Base-by-base conservation (phyloP, 2,329 filamentous ascomycete species). In the Cercospora nicotianae region DNA sequence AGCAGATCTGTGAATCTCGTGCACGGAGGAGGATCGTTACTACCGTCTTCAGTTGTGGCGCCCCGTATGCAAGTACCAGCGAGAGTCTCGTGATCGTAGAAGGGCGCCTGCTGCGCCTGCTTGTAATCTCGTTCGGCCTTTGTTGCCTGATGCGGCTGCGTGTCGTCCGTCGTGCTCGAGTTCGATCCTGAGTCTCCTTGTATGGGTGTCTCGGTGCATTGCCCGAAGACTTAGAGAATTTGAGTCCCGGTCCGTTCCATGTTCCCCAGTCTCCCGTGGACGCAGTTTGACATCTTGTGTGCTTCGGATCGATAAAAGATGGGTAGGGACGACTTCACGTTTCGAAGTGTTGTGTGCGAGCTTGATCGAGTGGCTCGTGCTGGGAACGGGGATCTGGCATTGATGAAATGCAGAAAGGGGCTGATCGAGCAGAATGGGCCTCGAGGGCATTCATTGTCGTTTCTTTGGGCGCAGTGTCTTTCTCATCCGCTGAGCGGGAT, bases 51-150 rank as follows among this genome's bases (percentile, higher is more conserved):
- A 10, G 70, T 67, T n/a, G 65, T 65, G n/a, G 26, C 23, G 20
- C 65, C 69, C 69, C 67, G 69, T 68, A 67, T 70, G 4, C 5
- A 16, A 39, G 33, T 16, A 39, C 33, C 33, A 39, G 33, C 13
- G 33, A 39, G 33, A 39, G 5, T 39, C 33, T 13, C 4, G 1
- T 39, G 33, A 39, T 7, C 1, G 12, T 39, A 39, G 33, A 3
- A 64, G 36, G 1, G 59, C 69, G 16, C 60, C 64, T 33, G 58
- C 58, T 28, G 66, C 33, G 31, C 45, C 65, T 18, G 61, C 59
- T 45, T 65, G 61, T 13, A 18, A 20, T 26, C 26, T 6, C 20
- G 45, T 51, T 16, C 2, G 4, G 12, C 33, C 13, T 16, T 7
- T 16, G 5, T 16, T 39, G 5, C 5, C 33, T 13, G 13, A 5